Evolutionary conservation across 805 yeast genomes (phyloP), one percentile per base, ranked within the genome.

Genomic region (Myxozyma sirexii): DNA sequence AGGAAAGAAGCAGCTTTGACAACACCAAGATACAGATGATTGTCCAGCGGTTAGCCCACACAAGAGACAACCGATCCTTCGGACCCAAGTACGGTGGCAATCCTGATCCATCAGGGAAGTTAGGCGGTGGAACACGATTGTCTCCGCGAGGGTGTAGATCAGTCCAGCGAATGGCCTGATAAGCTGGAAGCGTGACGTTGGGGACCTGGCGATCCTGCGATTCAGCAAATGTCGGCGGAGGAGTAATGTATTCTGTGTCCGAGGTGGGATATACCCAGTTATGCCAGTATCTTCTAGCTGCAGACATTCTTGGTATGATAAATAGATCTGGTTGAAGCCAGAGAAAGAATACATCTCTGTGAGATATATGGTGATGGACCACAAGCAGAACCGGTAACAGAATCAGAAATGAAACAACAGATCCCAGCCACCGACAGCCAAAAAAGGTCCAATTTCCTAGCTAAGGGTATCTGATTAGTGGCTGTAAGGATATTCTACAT

Each of bases 1-100:
- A 75, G 67, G 91, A 88, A 1, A 91, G 69, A 2, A 77, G 65
- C 1, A 92, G 67, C 67, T 90, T 90, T 2, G 88, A 63, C 0
- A 84, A 74, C 8, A 87, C 76, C 1, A 93, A 70, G 0, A 82
- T 64, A 13, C 86, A 59, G 1, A 83, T 68, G 0, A 91, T 59
- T 0, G 96, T 80, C 68, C 82, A 83, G 59, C 83, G 80, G 69
- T 90, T 88, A 21, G 88, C 42, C 74, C 74, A 72, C 0, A 69
- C 68, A 51, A 74, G 78, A 0, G 75, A 67, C 1, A 74, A 54
- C n/a, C 75, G 59, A 1, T 73, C 75, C 17, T 60, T 50, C 1
- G 70, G 59, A 15, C 73, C 73, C n/a, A 72, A 21, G 31, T 71
- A 71, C 5, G 72, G 69, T 4, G 68, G 54, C 10, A 26, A n/a